Percentiles rank a stretch among this genome's conserved stretches.
Conservation (phyloP, 2,329 filamentous ascomycete genomes). For the Nigrospora sphaerica region DNA sequence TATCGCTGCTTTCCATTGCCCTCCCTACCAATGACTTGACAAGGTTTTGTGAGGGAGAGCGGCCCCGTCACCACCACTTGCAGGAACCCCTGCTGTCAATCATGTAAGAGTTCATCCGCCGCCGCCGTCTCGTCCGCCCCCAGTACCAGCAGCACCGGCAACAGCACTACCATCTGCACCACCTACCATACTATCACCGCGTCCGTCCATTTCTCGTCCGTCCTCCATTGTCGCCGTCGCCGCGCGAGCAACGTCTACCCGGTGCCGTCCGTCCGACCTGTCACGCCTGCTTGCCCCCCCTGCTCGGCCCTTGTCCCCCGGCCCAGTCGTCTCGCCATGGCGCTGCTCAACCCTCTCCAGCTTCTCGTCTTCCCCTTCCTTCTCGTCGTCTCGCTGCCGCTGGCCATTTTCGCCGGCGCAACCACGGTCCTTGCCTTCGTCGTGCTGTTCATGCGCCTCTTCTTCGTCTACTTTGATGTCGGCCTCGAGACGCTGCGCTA, state of each 20-base stretch:
- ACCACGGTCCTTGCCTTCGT: conserved; percentile 57
- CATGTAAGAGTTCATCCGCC: neutral
- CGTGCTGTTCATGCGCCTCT: conserved; percentile 52
- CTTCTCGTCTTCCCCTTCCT: conserved; percentile 55
- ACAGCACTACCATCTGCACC: neutral
- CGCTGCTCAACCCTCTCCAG: conserved; percentile 46
- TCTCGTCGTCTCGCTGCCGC: conserved; percentile 53
- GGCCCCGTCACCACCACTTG: too few relatives aligned
- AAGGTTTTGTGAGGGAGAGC: too few relatives aligned
- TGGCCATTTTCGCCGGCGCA: conserved; percentile 55
- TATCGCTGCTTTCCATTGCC: too few relatives aligned
- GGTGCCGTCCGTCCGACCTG: too few relatives aligned
- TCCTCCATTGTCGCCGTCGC: too few relatives aligned
- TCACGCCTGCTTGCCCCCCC: too few relatives aligned
- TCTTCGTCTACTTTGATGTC: conserved; percentile 58
- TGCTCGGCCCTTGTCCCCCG: too few relatives aligned
- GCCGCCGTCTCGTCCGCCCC: neutral
- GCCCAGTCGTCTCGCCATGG: conserved; percentile 29
- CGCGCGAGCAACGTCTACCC: too few relatives aligned
- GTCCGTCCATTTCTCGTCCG: too few relatives aligned
- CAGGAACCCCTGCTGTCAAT: neutral
- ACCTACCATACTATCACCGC: neutral
- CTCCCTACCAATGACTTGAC: too few relatives aligned
- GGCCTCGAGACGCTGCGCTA: conserved; percentile 49
- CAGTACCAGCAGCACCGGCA: neutral